Conservation (phyloP, 495 filamentous ascomycete genomes). For the Penicillium fimorum region DNA sequence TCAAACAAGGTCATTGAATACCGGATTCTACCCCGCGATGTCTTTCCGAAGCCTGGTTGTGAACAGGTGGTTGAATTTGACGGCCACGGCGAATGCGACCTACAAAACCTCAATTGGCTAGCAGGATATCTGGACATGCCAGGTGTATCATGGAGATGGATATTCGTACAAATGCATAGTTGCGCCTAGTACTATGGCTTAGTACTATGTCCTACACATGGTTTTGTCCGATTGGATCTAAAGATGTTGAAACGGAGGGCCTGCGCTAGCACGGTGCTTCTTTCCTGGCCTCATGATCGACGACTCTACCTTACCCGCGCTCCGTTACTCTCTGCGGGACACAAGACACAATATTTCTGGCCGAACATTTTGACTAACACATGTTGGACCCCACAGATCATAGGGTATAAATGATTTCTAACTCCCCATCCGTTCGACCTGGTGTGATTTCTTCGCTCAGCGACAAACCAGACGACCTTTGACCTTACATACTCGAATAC, state of each 20-base stretch:
- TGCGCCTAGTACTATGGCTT: neutral
- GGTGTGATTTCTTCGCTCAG: constrained; percentile 29
- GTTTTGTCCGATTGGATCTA: neutral
- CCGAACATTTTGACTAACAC: constrained; percentile 17
- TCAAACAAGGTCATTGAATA: neutral
- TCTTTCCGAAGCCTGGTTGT: neutral
- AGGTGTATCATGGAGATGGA: neutral
- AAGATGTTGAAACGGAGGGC: neutral
- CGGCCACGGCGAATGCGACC: constrained; percentile 7
- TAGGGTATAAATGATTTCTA: constrained; percentile 34
- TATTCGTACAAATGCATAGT: neutral
- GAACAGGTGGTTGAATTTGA: constrained; percentile 6
- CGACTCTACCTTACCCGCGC: neutral
- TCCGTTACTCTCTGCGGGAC: neutral
- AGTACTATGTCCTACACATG: neutral
- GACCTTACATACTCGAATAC: constrained; percentile 15
- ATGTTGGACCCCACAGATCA: constrained; percentile 12
- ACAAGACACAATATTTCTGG: neutral
- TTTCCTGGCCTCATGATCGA: neutral
- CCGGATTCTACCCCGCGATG: constrained; percentile 1
- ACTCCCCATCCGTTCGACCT: constrained; percentile 22
- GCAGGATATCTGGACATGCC: constrained; percentile 1
- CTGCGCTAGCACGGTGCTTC: constrained; percentile 3
- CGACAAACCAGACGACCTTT: constrained; percentile 26
- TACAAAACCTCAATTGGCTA: constrained; percentile 7